Evolutionary conservation across 2,329 filamentous ascomycete species (phyloP), one percentile per base, ranked within the genome.

Genomic region (Paradendryphiella salina): DNA sequence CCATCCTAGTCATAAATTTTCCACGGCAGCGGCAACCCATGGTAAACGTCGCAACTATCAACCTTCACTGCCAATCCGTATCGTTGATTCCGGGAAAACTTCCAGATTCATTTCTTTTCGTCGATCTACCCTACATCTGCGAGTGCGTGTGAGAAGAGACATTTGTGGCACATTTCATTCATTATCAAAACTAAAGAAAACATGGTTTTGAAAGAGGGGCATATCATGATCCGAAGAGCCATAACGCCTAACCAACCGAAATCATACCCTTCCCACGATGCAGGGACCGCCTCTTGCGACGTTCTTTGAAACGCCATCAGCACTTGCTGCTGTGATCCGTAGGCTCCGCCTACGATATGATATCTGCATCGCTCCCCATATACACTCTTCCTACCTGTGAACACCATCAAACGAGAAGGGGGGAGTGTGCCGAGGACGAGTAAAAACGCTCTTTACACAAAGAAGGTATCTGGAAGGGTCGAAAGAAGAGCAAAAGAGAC

Each of bases 391-490:
- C 21, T 10, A n/a, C 23, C 31, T 23, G 14, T 43, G 29, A 49
- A 44, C 50, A 31, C 45, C 45, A 39, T 34, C 9, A 32, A 44
- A 31, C 29, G 37, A 29, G n/a, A 29, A 11, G 35, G 26, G n/a
- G 11, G 11, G 21, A 18, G 13, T 31, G 23, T 17, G 34, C 26
- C 18, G 11, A 21, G 14, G 14, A 20, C 10, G 9, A 2, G n/a
- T 8, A 4, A n/a, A 14, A 2, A 23, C n/a, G 7, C n/a, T 2
- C 26, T 41, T 13, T 52, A 56, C 4, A 43, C 51, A 26, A 65
- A 65, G 47, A 65, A 63, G 28, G 54, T 56, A 28, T 65, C 60
- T 6, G 62, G 62, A 14, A 65, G 56, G 40, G 52, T 52, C 11
- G 62, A 57, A 8, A 65, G 62, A 33, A 61, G 46, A 42, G 56